Evolutionary conservation across 345 rosid genomes (phyloP).

Genomic region (Trapa incisa): DNA sequence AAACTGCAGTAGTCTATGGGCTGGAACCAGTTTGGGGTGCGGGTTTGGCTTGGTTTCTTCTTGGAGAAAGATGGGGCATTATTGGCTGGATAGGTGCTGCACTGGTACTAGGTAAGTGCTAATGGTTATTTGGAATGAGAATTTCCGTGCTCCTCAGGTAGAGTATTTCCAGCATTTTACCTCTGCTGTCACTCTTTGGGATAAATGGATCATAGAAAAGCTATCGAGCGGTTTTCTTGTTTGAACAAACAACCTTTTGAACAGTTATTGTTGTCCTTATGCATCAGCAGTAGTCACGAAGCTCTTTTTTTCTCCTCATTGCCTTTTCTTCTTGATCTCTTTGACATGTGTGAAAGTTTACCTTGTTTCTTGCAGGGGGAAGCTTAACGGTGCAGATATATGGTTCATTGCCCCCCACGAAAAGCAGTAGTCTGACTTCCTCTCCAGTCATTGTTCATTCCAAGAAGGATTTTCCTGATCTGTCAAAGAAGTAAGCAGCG

Average conservation of each 20-base stretch:
- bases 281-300: not conserved
- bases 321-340: not conserved
- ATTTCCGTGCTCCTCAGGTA: not conserved
- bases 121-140: not conserved
- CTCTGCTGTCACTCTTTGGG: not conserved
- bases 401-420: conserved; percentile 18
- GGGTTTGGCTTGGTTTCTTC: conserved; percentile 61
- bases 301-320: not conserved
- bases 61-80: conserved; percentile 53
- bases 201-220: not conserved
- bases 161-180: not conserved
- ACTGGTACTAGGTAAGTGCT: conserved; percentile 37
- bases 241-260: not conserved
- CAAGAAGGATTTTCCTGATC: conserved; percentile 17
- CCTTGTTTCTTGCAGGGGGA: conserved; percentile 23
- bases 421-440: conserved; percentile 17
- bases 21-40: conserved; percentile 70
- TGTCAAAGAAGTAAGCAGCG: conserved; percentile 18
- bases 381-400: conserved; percentile 44
- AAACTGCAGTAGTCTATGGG: conserved; percentile 47
- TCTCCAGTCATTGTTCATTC: conserved; percentile 24
- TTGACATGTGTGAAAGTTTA: not conserved
- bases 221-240: not conserved
- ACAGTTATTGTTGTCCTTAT: not conserved
- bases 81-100: conserved; percentile 58